These are phyloP conservation scores for Zymoseptoria crescenta DNA, from an alignment of 2,329 filamentous ascomycete genomes.

Conservation along the genomic window DNA sequence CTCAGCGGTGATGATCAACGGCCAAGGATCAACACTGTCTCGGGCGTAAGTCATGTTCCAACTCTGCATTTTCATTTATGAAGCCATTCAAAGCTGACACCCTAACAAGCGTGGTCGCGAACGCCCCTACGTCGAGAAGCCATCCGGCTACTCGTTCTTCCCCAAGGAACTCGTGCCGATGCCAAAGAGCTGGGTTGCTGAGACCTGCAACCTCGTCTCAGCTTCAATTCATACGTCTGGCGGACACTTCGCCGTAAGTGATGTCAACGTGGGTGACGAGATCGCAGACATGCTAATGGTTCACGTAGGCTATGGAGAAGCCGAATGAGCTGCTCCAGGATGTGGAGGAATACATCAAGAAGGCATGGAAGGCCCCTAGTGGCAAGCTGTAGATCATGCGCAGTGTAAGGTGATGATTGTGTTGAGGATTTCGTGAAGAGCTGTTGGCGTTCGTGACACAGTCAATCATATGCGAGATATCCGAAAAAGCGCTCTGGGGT, in stretches of 20 bases:
- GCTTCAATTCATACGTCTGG: slow-evolving; percentile 33
- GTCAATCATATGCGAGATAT: neutral
- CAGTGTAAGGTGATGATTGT: neutral
- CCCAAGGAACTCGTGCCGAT: slow-evolving; percentile 35
- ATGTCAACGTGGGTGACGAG: neutral
- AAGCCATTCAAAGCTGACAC: neutral
- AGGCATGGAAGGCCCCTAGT: slow-evolving; percentile 15
- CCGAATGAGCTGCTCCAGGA: slow-evolving; percentile 27
- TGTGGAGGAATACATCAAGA: slow-evolving; percentile 28
- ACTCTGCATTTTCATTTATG: neutral
- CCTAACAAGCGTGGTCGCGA: slow-evolving; percentile 4
- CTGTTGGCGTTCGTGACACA: neutral
- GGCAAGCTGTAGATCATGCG: neutral
- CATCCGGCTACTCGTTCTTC: slow-evolving; percentile 39
- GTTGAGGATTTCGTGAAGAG: neutral
- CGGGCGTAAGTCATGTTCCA: neutral
- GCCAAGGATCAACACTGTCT: slow-evolving; percentile 11
- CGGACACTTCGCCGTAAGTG: slow-evolving; percentile 33
- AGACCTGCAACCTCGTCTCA: slow-evolving; percentile 30
- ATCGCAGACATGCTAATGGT: neutral
- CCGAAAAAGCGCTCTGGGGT: neutral
- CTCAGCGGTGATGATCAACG: slow-evolving; percentile 11
- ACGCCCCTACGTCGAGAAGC: slow-evolving; percentile 32
- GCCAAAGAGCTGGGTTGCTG: slow-evolving; percentile 31
- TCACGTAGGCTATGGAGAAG: slow-evolving; percentile 26